Percentiles rank a stretch among this genome's conserved stretches.
Evolutionary conservation across 2,329 filamentous ascomycete species (phyloP).

Genomic region (Cordyceps fumosorosea): DNA sequence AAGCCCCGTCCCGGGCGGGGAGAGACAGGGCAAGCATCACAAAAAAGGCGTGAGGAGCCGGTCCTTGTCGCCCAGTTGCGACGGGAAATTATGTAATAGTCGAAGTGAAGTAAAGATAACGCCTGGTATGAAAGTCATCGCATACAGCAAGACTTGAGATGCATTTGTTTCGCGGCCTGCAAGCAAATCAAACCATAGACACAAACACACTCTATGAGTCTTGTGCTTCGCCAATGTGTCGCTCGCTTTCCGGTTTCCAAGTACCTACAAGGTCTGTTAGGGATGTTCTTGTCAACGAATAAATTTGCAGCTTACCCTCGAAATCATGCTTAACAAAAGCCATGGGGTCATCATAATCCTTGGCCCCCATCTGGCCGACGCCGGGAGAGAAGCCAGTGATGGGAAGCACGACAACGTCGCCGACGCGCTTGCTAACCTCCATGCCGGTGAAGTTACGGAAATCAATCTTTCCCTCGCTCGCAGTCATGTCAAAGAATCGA

Average conservation of each 20-base stretch:
- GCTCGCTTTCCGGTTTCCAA: conserved; percentile 68
- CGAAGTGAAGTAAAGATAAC: conserved; percentile 9
- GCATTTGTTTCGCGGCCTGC: not conserved
- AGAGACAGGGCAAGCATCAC: not conserved
- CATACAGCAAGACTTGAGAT: conserved; percentile 4
- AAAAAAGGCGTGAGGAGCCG: not conserved
- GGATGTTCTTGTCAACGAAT: not conserved
- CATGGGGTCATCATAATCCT: conserved; percentile 85
- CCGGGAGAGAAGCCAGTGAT: conserved; percentile 98
- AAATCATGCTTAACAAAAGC: conserved; percentile 97
- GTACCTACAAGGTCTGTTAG: conserved; percentile 45
- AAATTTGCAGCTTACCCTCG: conserved; percentile 57
- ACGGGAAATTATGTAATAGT: conserved; percentile 9
- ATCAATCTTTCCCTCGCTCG: conserved; percentile 66
- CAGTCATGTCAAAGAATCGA: conserved; percentile 75
- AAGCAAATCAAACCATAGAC: not conserved
- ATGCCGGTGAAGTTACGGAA: conserved; percentile 89
- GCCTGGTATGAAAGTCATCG: conserved; percentile 8
- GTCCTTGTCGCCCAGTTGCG: not conserved
- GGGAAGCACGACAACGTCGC: conserved; percentile 86
- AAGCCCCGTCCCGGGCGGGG: not conserved
- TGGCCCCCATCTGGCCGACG: conserved; percentile 86
- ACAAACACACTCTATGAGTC: not conserved
- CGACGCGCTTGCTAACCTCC: conserved; percentile 73
- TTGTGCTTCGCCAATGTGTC: conserved; percentile 55